Conservation (phyloP, 2,329 filamentous ascomycete species). For the Boeremia exigua region DNA sequence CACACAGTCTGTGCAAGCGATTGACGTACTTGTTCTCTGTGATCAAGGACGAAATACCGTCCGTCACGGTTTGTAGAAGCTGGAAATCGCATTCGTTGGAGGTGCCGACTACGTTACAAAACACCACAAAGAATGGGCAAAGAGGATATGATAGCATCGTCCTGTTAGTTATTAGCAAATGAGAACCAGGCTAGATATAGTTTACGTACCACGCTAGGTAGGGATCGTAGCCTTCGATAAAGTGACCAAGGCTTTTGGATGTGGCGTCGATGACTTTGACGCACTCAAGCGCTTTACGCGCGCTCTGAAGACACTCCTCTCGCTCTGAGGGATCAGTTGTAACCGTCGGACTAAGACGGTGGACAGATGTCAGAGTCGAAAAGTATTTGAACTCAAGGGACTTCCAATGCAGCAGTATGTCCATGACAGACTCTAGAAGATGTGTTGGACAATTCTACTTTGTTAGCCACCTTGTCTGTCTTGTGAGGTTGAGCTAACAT, state of each 20-base stretch:
- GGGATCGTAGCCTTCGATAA: conserved; percentile 39
- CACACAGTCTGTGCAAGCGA: conserved; percentile 36
- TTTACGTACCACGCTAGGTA: conserved; percentile 37
- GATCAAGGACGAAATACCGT: conserved; percentile 35
- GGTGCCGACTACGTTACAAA: conserved; percentile 47
- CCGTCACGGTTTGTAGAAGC: conserved; percentile 38
- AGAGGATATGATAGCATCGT: conserved; percentile 44
- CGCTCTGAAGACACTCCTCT: conserved; percentile 40
- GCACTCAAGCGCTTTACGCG: conserved; percentile 40
- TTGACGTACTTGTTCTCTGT: conserved; percentile 40
- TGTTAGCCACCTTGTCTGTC: background rate
- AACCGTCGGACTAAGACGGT: conserved; percentile 39
- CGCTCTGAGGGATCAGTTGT: conserved; percentile 36
- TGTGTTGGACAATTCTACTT: conserved; percentile 27
- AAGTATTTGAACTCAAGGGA: conserved; percentile 44
- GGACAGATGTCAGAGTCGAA: conserved; percentile 40
- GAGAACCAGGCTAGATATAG: background rate
- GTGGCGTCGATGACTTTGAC: conserved; percentile 34
- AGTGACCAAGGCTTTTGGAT: conserved; percentile 33
- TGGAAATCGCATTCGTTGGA: conserved; percentile 39
- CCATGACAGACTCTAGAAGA: conserved; percentile 24
- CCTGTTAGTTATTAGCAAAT: conserved; percentile 26
- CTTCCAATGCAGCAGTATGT: conserved; percentile 40
- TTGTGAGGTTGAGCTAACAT: background rate
- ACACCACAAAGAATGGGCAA: conserved; percentile 45